These are phyloP conservation scores for Dacryopinax spathularia DNA, from an alignment of 768 basidiomycete species.

Conservation along the genomic window DNA sequence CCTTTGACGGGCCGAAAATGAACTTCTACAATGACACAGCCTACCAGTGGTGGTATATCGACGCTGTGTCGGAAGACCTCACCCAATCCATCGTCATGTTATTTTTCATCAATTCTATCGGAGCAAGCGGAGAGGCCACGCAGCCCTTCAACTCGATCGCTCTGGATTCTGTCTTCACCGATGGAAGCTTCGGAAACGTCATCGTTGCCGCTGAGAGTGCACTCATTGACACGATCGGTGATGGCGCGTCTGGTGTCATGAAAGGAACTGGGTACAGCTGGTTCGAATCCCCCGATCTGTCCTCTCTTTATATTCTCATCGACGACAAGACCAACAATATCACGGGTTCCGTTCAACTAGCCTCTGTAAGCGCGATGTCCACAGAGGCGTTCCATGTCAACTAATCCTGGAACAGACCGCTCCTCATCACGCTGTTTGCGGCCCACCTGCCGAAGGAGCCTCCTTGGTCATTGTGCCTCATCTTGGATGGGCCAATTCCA, in stretches of 20 bases:
- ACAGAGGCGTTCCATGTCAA: neutral
- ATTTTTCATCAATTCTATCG: neutral
- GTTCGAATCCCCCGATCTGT: neutral
- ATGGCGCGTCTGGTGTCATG: neutral
- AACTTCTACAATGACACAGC: neutral
- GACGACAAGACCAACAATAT: neutral
- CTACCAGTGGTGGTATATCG: neutral
- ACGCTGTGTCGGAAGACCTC: neutral
- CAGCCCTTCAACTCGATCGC: neutral
- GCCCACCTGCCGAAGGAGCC: neutral
- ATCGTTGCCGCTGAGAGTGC: neutral
- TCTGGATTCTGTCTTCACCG: neutral
- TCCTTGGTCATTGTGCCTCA: neutral
- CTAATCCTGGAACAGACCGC: neutral
- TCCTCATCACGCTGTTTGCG: neutral
- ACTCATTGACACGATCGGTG: neutral
- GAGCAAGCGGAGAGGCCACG: neutral
- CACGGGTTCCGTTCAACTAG: neutral
- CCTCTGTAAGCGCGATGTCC: neutral
- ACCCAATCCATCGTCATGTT: neutral
- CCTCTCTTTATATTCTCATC: neutral
- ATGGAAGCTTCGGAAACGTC: neutral
- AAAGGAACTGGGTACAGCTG: neutral
- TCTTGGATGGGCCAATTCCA: neutral
- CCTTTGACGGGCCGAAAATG: neutral